Percentiles rank a stretch among this genome's conserved stretches.
phyloP scores from a whole-genome alignment of 164 flowering plant genomes.

The Berberis vulgaris region DNA sequence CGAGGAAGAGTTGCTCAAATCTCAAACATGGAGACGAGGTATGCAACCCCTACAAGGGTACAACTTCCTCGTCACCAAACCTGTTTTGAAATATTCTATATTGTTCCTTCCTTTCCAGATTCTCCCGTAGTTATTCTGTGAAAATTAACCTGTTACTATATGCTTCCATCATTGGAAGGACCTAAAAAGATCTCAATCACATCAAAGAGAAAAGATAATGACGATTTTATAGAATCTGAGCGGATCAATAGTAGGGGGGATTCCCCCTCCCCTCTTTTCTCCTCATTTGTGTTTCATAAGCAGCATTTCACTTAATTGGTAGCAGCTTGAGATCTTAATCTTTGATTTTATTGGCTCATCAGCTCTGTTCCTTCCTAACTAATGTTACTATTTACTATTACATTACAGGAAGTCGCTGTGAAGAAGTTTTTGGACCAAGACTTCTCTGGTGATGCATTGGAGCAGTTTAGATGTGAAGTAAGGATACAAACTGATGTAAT shows the following conservation, averaged over 20 bases:
- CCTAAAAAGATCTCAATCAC: background rate
- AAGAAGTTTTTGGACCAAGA: conserved; percentile 92
- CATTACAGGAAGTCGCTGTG: conserved; percentile 93
- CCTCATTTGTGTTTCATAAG: background rate
- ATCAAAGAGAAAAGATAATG: background rate
- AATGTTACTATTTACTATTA: conserved; percentile 3
- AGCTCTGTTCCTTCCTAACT: background rate
- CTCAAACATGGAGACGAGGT: too few species aligned
- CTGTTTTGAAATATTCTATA: too few species aligned
- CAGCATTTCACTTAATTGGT: background rate
- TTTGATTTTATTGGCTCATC: background rate
- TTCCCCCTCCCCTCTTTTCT: background rate
- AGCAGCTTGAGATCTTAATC: background rate
- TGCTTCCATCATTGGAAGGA: too few species aligned
- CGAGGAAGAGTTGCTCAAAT: too few species aligned
- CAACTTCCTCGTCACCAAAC: too few species aligned
- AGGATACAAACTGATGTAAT: conserved; percentile 13
- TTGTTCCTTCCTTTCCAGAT: too few species aligned
- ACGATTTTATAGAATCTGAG: too few species aligned
- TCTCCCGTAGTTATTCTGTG: too few species aligned
- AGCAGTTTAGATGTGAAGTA: conserved; percentile 87
- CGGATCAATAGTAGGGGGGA: background rate
- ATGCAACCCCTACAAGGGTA: too few species aligned
- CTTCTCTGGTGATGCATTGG: conserved; percentile 78
- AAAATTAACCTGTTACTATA: too few species aligned